Conservation (phyloP, 2,329 filamentous ascomycete species). For the Pestalotiopsis sp. region DNA sequence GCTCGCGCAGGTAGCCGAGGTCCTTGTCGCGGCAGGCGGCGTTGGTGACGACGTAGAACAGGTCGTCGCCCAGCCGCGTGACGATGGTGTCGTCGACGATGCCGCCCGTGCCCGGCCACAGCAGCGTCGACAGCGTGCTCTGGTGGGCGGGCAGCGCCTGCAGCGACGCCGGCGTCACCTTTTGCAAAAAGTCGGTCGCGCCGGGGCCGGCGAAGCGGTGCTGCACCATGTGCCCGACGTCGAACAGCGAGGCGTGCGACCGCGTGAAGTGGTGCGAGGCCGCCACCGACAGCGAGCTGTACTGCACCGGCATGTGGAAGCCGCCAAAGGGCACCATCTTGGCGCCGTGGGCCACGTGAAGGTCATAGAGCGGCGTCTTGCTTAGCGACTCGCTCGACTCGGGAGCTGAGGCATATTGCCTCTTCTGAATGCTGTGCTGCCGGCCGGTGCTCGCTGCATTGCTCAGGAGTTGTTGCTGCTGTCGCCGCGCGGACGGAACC, state of each 20-base stretch:
- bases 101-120: constrained; percentile 80
- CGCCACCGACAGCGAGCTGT: constrained; percentile 73
- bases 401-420: constrained; percentile 25
- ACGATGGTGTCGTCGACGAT: constrained; percentile 96
- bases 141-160: constrained; percentile 65
- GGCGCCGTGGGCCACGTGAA: constrained; percentile 76
- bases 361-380: constrained; percentile 76
- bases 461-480: background rate
- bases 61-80: constrained; percentile 72
- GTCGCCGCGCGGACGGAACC: background rate
- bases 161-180: constrained; percentile 77
- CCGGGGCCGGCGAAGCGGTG: constrained; percentile 82
- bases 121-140: constrained; percentile 81
- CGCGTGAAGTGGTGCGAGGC: constrained; percentile 92
- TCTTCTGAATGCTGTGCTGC: background rate
- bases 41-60: constrained; percentile 95
- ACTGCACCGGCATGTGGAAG: constrained; percentile 91
- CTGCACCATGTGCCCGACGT: constrained; percentile 96
- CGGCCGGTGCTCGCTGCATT: background rate
- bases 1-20: constrained; percentile 70
- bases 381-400: constrained; percentile 34
- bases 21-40: constrained; percentile 92
- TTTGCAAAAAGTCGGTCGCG: constrained; percentile 80
- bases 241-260: constrained; percentile 85
- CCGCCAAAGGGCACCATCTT: constrained; percentile 98